Base-by-base conservation (phyloP, 192 early-diverging fungal genomes). In the Chytriomyces hyalinus region DNA sequence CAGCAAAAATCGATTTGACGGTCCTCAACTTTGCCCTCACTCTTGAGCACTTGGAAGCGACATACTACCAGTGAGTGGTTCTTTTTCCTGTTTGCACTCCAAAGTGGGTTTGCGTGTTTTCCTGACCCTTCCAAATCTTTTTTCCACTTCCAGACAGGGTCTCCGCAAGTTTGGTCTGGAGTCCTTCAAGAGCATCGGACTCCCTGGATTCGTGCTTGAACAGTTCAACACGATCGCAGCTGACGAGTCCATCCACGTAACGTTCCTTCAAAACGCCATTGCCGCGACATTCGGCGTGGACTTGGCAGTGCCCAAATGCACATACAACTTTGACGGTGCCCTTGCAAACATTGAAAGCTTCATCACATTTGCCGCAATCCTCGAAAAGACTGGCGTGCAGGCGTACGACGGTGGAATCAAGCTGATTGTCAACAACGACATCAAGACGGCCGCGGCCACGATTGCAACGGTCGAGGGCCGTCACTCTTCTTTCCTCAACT, bases 391-490 rank as follows among this genome's bases (percentile, higher is more conserved):
- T 5, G 88, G 87, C 65, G 87, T 87, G 51, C 71, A 67, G 20
- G 88, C 88, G 7, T 89, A 89, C 78, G 73, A 65, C 60, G 88
- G 88, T n/a, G 86, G 78, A 9, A 63, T 81, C 77, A 61, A 73
- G 15, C 84, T 85, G 45, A 71, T 85, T 67, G 17, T 13, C 5
- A 47, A 62, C 53, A 68, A 77, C 67, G 70, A 82, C 57, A 47
- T 89, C 47, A 76, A 84, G 76, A 88, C 80, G 5, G 87, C 85
- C 17, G 87, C 73, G 62, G 88, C 83, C 0, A 45, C 85, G 24
- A 88, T 89, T 57, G 82, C 74, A 2, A 88, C 87, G 20, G 75
- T 88, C 44, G 87, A 89, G 62, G 87, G 75, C 26, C 88, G 88
- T 49, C 88, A 89, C 65, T 73, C 87, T 3, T 53, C 88, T 6